Base-by-base conservation (phyloP, 176 grass and related monocot species). In the Cenchrus purpureus region DNA sequence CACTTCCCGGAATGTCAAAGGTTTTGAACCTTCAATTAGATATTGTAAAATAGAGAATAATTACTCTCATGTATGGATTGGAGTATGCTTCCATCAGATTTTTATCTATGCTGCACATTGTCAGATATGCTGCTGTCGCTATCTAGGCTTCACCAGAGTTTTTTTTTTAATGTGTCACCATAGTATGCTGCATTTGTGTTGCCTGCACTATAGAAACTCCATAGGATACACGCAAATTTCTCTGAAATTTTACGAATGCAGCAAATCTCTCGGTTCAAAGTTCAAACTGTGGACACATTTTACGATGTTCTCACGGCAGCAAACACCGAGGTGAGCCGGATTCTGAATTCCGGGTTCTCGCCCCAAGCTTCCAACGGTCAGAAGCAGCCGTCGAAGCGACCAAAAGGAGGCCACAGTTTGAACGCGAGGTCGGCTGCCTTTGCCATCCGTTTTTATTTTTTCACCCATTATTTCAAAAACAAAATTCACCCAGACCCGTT, bases 331-430 rank as follows among this genome's bases (percentile, higher is more conserved):
- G 15, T 76, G 31, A 57, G 40, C 13, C 8, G 10, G 73, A 60
- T 73, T 44, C 14, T 37, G 32, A 17, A 53, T 5, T 37, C 61
- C 22, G 12, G 31, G 9, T 58, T 52, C n/a, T 25, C 16, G 37
- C 22, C 28, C 10, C 16, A 66, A 42, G 28, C 73, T 72, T 67
- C 76, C 76, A 88, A 88, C 81, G 81, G 87, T 84, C 58, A 51
- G 45, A 83, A 73, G 22, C 72, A 20, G 43, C 42, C 52, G 55
- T 34, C 31, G 12, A 65, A 71, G 13, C 8, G 12, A 83, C 43
- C 22, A n/a, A 58, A 19, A 74, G 16, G 37, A 2, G 14, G 55
- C 20, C 34, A 25, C 32, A 25, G 57, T 83, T 88, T 66, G 67
- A 88, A 84, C 58, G 58, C 60, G 17, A 66, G 46, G 77, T 52